Conservation (phyloP, 1,139 yeast species). For the Scheffersomyces quercinus region DNA sequence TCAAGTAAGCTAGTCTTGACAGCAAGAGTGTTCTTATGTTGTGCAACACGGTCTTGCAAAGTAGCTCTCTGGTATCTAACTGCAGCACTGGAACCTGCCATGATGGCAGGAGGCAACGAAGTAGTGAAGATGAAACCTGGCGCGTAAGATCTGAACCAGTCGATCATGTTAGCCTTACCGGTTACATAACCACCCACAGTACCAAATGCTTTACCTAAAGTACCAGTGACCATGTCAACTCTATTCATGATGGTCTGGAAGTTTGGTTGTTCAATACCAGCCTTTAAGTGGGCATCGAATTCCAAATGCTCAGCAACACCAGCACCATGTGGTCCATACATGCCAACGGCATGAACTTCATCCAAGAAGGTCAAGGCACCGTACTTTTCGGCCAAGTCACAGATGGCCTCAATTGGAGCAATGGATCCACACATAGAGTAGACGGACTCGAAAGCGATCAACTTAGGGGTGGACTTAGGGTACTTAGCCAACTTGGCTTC, state of each 20-base stretch:
- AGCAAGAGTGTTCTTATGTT: slow-evolving; percentile 83
- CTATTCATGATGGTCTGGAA: slow-evolving; percentile 74
- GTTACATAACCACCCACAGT: slow-evolving; percentile 98
- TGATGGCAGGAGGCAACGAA: slow-evolving; percentile 92
- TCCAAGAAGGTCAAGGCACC: slow-evolving; percentile 96
- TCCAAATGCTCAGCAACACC: slow-evolving; percentile 98
- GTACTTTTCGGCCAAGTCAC: slow-evolving; percentile 95
- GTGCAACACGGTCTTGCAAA: slow-evolving; percentile 74
- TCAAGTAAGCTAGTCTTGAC: slow-evolving; percentile 70
- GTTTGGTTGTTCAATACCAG: slow-evolving; percentile 59
- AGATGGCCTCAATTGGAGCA: slow-evolving; percentile 87
- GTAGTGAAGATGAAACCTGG: slow-evolving; percentile 98
- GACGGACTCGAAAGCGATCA: slow-evolving; percentile 95
- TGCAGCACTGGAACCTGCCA: slow-evolving; percentile 93
- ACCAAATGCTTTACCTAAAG: slow-evolving; percentile 96
- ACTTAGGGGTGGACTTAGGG: slow-evolving; percentile 84
- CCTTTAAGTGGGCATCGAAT: slow-evolving; percentile 73
- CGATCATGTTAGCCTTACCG: slow-evolving; percentile 79
- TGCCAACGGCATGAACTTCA: slow-evolving; percentile 98
- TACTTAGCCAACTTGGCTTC: slow-evolving; percentile 75
- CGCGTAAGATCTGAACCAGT: slow-evolving; percentile 94
- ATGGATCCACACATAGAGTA: slow-evolving; percentile 99
- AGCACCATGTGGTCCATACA: slow-evolving; percentile 99
- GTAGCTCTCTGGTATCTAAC: slow-evolving; percentile 82
- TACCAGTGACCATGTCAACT: slow-evolving; percentile 94